Conservation (phyloP, 768 basidiomycete species). For the Boletus bicolor region DNA sequence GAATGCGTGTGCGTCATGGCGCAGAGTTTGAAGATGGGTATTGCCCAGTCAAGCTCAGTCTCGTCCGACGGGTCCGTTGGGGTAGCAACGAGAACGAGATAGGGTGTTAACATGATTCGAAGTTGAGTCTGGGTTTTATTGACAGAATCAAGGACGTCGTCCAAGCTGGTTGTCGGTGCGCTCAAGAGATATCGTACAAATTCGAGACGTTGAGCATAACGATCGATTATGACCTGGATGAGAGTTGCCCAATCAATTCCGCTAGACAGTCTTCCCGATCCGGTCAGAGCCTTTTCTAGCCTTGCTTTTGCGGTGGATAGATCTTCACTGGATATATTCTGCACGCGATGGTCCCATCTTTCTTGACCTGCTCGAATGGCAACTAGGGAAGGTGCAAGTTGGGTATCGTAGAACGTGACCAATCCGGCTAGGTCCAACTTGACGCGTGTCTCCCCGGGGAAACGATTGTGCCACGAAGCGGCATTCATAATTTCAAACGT, state of each 20-base stretch:
- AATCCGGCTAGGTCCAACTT: conserved; percentile 16
- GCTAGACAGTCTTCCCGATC: conserved; percentile 16
- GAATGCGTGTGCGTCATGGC: conserved; percentile 26
- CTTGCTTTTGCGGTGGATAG: background rate
- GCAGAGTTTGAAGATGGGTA: conserved; percentile 29
- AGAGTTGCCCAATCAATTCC: conserved; percentile 33
- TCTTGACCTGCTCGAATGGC: conserved; percentile 11
- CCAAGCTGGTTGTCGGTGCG: background rate
- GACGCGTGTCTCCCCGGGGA: conserved; percentile 28
- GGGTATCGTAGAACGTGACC: conserved; percentile 28
- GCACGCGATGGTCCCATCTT: conserved; percentile 20
- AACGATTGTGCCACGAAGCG: conserved; percentile 24
- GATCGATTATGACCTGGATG: conserved; percentile 28
- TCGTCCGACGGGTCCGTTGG: background rate
- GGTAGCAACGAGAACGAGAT: conserved; percentile 14
- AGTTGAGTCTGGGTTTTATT: conserved; percentile 21
- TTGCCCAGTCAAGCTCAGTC: conserved; percentile 24
- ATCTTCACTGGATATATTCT: conserved; percentile 14
- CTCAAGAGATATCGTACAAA: conserved; percentile 22
- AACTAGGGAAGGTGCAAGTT: conserved; percentile 18
- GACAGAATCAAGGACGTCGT: conserved; percentile 1
- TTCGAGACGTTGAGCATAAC: conserved; percentile 32
- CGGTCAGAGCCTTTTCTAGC: conserved; percentile 3
- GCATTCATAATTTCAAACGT: conserved; percentile 14
- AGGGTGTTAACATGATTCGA: conserved; percentile 27